Base-by-base conservation (phyloP, 805 yeast genomes). In the Schwanniomyces vanrijiae region DNA sequence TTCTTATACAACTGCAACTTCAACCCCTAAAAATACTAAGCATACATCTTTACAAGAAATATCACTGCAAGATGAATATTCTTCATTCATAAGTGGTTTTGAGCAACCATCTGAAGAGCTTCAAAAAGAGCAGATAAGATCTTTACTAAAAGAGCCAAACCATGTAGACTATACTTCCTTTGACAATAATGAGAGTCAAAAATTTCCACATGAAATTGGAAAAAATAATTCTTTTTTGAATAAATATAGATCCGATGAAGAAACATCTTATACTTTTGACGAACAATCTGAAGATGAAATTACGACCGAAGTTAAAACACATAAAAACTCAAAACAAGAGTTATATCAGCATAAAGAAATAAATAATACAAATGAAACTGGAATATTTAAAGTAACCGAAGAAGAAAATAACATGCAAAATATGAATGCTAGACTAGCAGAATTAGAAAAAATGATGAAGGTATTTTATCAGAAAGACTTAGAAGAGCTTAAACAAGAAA, bases 181-280 rank as follows among this genome's bases (percentile, higher is more conserved):
- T 43, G 60, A 55, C 28, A 44, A 49, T 20, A 47, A 46, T 34
- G 42, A 47, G 8, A 51, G 48, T 22, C 37, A 45, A 20, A 19
- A 21, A 37, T 13, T 11, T 2, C 39, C 39, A 19, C 16, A n/a
- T 5, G 25, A 37, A 37, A 6, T 20, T 4, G 24, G 11, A 14
- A 13, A 19, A 16, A 16, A 37, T 20, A 20, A 20, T 13, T 11
- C 39, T 9, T 19, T 13, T 6, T 37, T 37, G 14, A 21, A 37
- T 21, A 37, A 37, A 37, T 21, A 19, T 21, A 19, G 25, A 19
- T 18, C 42, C 13, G 31, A 40, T 26, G 18, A 47, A 22, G 60
- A 55, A 21, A 61, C 65, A 25, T 59, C 67, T 4, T 70, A 64
- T 44, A 70, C 75, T 2, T 66, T 59, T 52, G 74, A 69, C 42